Evolutionary conservation across 352 stramenopile genomes (phyloP), one percentile per base, ranked within the genome.

Genomic region (Globisporangium canariense): DNA sequence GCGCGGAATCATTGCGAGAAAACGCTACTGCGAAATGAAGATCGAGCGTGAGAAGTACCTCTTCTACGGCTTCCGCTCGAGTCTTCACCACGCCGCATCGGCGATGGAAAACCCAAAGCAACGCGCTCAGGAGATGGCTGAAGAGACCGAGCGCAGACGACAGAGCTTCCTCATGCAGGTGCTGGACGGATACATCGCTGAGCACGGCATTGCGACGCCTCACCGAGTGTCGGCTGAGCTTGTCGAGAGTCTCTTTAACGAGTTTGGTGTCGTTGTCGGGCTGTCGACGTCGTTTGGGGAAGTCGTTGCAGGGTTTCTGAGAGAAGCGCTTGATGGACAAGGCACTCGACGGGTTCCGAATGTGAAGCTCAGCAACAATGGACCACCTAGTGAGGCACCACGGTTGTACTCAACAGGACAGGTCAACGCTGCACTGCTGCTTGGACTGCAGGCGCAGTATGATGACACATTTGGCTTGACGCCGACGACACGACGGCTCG

Each of bases 111-210:
- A 90, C 51, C 78, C 81, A 4, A 67, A 65, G 34, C 56, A 70
- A 14, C 76, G 73, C 52, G 69, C 76, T 18, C 66, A 50, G 28
- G 71, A 78, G 36, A 60, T 86, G 1, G 71, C 75, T 1, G 66
- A 51, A 1, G 71, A 84, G 41, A 73, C 67, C 14, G 83, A 88
- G 63, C 60, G 65, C n/a, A 60, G 70, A 5, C 73, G 78, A n/a
- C 73, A 89, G 22, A 66, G 58, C 2, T 89, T 89, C 38, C 77
- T 93, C 50, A 85, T 93, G 77, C 78, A 90, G 55, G 72, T 91
- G 14, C 57, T 92, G 0, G 71, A 83, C 61, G 83, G 81, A 20
- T 79, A 88, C 38, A 71, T 79, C 13, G 55, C 65, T 1, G 59
- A 87, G 38, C 74, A 87, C 25, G 75, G 68, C 22, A 16, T 78